Base-by-base conservation (phyloP, 306 rosid species). In the Styphnolobium japonicum region DNA sequence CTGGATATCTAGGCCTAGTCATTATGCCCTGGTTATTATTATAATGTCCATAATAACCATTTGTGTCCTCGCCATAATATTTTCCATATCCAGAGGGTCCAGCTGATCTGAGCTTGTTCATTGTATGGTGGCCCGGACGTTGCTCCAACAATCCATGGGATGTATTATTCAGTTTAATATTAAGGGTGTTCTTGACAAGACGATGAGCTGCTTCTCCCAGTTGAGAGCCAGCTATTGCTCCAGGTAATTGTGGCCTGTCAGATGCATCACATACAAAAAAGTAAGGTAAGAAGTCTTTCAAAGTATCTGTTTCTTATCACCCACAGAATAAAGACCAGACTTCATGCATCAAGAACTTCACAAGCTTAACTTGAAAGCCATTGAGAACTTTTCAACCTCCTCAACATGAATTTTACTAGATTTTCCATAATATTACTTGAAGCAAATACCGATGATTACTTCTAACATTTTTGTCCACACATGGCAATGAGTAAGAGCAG, bases 171-270 rank as follows among this genome's bases (percentile, higher is more conserved):
- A 81, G 43, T 87, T 78, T 92, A 43, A 92, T 79, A 81, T 88
- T 90, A 15, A 92, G 93, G 6, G 93, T 83, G 82, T 83, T 89
- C 85, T 90, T 92, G 29, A 92, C 87, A 49, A 92, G 96, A 37
- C 97, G 90, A 71, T 86, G 96, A 68, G 97, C 97, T 23, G 92
- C 97, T 80, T 89, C 96, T 82, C 97, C 97, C 86, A 92, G 79
- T 23, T 82, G 84, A 80, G 82, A 52, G 65, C 97, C 96, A 48
- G 86, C 90, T 25, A 89, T 89, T n/a, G 92, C 90, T 69, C 93
- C 96, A 29, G 88, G 89, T 81, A 84, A 81, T 81, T 76, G 89
- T 61, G 85, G 85, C 90, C 97, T 92, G 90, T 55, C 48, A 73
- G 48, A 80, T 16, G 49, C 53, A 79, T 81, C n/a, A 33, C 25